Evolutionary conservation across 352 stramenopile genomes (phyloP).

Genomic region (Saprolegnia parasitica): DNA sequence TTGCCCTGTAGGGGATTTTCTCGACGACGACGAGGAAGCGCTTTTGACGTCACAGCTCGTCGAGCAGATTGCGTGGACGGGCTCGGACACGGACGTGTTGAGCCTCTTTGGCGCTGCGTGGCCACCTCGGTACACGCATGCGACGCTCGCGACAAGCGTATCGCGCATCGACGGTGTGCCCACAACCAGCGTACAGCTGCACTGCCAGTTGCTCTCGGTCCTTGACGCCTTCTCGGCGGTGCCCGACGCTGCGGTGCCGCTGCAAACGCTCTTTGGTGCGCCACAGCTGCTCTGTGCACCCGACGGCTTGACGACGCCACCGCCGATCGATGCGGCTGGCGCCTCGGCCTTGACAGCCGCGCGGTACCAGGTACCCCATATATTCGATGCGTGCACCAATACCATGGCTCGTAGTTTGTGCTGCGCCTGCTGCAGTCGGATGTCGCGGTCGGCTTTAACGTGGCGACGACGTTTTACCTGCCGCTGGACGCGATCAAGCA

Average conservation of each 20-base stretch:
- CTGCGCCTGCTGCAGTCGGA: conserved; percentile 66
- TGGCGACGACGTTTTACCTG: conserved; percentile 69
- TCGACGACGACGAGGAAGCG: not conserved
- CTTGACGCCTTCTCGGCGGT: conserved; percentile 77
- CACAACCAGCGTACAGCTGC: conserved; percentile 42
- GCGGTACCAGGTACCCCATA: not conserved
- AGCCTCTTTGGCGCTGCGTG: conserved; percentile 44
- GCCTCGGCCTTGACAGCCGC: not conserved
- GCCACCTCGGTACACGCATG: conserved; percentile 50
- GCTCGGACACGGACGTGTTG: conserved; percentile 45
- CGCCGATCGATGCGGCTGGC: not conserved
- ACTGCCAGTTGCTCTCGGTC: conserved; percentile 71
- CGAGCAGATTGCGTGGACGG: conserved; percentile 43
- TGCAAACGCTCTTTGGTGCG: conserved; percentile 53
- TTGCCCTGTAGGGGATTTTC: not conserved
- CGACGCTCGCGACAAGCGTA: conserved; percentile 48
- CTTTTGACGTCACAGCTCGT: conserved; percentile 45
- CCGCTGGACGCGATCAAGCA: conserved; percentile 70
- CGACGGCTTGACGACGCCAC: not conserved
- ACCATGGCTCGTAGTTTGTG: conserved; percentile 39
- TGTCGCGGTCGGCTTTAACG: conserved; percentile 51
- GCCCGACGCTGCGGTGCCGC: conserved; percentile 59
- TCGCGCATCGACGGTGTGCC: conserved; percentile 39
- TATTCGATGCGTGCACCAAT: not conserved
- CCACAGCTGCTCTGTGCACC: not conserved